Percentiles rank a stretch among this genome's conserved stretches.
These are phyloP conservation scores for Rhazya stricta DNA, from an alignment of 257 asterid species.

Conservation along the genomic window DNA sequence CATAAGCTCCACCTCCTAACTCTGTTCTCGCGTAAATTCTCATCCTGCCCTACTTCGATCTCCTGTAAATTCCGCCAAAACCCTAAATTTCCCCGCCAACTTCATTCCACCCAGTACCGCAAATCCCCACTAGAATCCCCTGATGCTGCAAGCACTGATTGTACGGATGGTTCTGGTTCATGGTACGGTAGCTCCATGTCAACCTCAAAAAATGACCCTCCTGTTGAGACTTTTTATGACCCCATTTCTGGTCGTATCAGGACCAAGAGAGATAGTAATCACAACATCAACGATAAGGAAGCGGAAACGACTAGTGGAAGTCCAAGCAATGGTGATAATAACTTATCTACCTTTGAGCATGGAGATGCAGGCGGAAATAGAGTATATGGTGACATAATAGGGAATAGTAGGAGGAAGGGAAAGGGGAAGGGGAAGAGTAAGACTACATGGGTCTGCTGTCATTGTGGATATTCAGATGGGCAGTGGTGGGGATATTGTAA, in stretches of 20 bases:
- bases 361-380: slow-evolving; percentile 25
- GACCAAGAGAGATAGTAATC: slow-evolving; percentile 29
- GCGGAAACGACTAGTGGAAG: slow-evolving; percentile 18
- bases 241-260: slow-evolving; percentile 44
- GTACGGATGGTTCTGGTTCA: slow-evolving; percentile 27
- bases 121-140: slow-evolving; percentile 34
- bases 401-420: slow-evolving; percentile 33
- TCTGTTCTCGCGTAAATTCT: slow-evolving; percentile 7
- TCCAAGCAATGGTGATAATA: slow-evolving; percentile 6
- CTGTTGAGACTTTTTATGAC: slow-evolving; percentile 47
- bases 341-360: slow-evolving; percentile 21
- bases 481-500: slow-evolving; percentile 98
- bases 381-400: slow-evolving; percentile 49
- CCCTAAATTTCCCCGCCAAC: slow-evolving; percentile 31
- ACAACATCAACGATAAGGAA: slow-evolving; percentile 13
- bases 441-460: slow-evolving; percentile 62
- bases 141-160: slow-evolving; percentile 13
- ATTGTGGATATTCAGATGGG: slow-evolving; percentile 74
- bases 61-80: slow-evolving; percentile 24
- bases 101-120: slow-evolving; percentile 30
- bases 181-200: slow-evolving; percentile 20
- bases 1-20: slow-evolving; percentile 34
- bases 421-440: slow-evolving; percentile 61
- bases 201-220: slow-evolving; percentile 16
- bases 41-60: slow-evolving; percentile 23